A percentile compares a stretch with the other conserved stretches of the same genome.
phyloP scores from a whole-genome alignment of 2,329 filamentous ascomycete genomes.

The Lachnellula willkommii region DNA sequence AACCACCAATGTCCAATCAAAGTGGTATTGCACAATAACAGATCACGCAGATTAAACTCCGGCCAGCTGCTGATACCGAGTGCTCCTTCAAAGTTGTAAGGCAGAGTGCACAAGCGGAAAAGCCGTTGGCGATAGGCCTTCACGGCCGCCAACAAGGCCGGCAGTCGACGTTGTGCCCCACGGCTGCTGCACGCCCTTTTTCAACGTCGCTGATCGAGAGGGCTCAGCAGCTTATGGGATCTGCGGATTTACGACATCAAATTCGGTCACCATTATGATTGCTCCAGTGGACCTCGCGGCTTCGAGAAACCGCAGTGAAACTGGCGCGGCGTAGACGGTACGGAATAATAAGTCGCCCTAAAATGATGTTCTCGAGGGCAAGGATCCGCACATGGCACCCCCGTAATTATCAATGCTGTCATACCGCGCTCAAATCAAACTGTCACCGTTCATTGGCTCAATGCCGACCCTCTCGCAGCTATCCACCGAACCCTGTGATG shows the following conservation, averaged over 20 bases:
- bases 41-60: background rate
- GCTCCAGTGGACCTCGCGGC: background rate
- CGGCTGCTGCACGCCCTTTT: background rate
- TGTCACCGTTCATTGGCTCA: constrained; percentile 16
- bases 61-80: background rate
- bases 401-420: constrained; percentile 17
- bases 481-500: constrained; percentile 3
- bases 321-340: background rate
- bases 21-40: background rate
- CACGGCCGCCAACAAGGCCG: background rate
- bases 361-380: constrained; percentile 8
- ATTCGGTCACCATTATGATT: background rate
- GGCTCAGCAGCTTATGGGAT: background rate
- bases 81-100: background rate
- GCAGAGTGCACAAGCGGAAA: background rate
- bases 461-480: constrained; percentile 14
- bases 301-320: background rate
- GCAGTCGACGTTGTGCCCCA: background rate
- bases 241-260: background rate
- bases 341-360: background rate
- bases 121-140: background rate
- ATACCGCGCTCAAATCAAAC: constrained; percentile 27
- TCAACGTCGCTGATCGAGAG: background rate
- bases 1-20: background rate
- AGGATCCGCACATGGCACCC: constrained; percentile 22